Percentiles rank a stretch among this genome's conserved stretches.
These are phyloP conservation scores for Schizophyllum amplum DNA, from an alignment of 1,284 basidiomycete genomes.

Conservation along the genomic window DNA sequence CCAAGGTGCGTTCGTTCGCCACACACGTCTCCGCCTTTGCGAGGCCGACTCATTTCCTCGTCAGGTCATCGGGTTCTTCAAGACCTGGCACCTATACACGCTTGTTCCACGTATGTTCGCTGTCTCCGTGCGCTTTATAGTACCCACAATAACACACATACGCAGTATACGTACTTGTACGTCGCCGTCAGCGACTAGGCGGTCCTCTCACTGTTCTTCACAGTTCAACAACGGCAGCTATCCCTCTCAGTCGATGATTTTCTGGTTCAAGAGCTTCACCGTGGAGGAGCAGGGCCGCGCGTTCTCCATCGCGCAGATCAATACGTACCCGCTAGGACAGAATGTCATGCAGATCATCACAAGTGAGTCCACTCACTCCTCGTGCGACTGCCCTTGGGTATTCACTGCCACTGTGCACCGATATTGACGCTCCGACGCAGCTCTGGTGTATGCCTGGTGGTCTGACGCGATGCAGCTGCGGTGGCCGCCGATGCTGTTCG, in stretches of 20 bases:
- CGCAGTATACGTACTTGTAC: neutral
- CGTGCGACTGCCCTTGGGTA: too few species aligned
- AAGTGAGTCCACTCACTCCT: constrained; percentile 18
- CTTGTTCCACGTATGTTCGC: constrained; percentile 28
- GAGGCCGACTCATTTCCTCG: too few species aligned
- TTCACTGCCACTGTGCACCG: neutral
- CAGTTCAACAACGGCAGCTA: constrained; percentile 34
- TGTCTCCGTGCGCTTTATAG: neutral
- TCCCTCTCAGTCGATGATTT: constrained; percentile 30
- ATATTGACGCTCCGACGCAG: constrained; percentile 13
- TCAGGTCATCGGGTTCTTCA: constrained; percentile 30
- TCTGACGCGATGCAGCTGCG: constrained; percentile 52
- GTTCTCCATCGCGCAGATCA: constrained; percentile 35
- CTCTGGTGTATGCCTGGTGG: constrained; percentile 41
- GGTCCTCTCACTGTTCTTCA: neutral
- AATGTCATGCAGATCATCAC: constrained; percentile 29
- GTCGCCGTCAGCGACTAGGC: neutral
- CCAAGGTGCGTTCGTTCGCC: too few species aligned
- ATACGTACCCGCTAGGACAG: constrained; percentile 36
- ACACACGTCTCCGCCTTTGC: too few species aligned
- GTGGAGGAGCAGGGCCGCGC: constrained; percentile 25
- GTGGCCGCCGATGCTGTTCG: constrained; percentile 45
- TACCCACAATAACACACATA: constrained; percentile 1
- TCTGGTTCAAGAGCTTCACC: constrained; percentile 40
- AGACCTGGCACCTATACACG: constrained; percentile 31